Conservation (phyloP, 768 basidiomycete species). For the Lactifluus pinguis region DNA sequence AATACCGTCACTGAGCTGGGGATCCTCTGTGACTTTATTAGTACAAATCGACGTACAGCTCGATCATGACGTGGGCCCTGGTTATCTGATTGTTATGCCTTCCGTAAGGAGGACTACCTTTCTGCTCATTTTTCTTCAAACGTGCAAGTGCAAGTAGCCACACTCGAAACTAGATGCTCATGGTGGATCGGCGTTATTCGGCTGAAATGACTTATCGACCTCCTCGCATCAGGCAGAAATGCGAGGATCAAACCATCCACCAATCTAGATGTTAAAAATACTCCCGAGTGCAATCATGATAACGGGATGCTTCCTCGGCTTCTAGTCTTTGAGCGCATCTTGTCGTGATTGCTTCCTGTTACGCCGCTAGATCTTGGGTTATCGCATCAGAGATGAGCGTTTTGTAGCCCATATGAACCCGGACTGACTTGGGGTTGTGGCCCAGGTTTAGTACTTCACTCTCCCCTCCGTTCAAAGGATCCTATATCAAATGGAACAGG, state of each 20-base stretch:
- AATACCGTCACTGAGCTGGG: no score
- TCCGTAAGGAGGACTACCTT: background rate
- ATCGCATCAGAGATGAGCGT: background rate
- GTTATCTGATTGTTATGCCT: background rate
- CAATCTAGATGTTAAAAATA: background rate
- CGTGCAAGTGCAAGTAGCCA: no score
- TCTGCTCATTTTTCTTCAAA: background rate
- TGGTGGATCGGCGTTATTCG: background rate
- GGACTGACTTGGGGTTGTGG: background rate
- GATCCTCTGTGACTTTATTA: background rate
- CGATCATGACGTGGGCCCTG: background rate
- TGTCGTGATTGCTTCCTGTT: background rate
- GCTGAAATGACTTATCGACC: background rate
- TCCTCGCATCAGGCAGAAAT: background rate
- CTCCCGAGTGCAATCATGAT: background rate
- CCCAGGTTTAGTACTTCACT: background rate
- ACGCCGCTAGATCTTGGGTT: background rate
- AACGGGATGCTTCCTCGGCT: background rate
- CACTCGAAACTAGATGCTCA: background rate
- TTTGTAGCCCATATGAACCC: background rate
- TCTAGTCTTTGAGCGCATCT: background rate
- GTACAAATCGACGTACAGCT: background rate
- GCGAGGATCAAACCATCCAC: background rate
- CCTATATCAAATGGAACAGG: background rate
- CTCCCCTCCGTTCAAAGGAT: background rate